Evolutionary conservation across 345 rosid genomes (phyloP), one percentile per base, ranked within the genome.

Genomic region (Eutrema japonicum): DNA sequence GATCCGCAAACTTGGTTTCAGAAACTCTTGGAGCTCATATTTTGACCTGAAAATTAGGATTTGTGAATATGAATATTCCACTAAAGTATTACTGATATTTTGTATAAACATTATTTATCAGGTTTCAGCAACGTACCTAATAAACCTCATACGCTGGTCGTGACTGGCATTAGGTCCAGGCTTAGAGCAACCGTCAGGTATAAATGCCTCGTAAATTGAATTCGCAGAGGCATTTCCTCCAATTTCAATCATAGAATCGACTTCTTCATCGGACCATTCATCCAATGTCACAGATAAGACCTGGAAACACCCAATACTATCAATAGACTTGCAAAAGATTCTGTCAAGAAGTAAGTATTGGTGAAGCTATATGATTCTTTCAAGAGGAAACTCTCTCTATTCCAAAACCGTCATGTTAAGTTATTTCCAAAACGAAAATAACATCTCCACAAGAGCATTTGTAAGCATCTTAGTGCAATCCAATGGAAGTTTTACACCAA

Each of bases 181-280:
- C 82, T 90, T 96, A 62, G 88, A 80, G 74, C 63, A 66, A 43
- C 90, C 90, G 47, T 96, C 97, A 4, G 99, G 94, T 65, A 92
- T 66, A 83, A 80, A 83, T 6, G 97, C 96, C 84, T 96, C 98
- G 43, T 92, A 92, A 47, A 92, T 90, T 53, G 96, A 68, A 85
- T 96, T 96, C 3, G 96, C 98, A 66, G 97, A 75, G 37, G 89
- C 77, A 67, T 95, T 95, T 62, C 99, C 99, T 60, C 98, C 99
- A 40, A 95, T 92, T 86, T 92, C 98, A 68, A 85, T 74, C 97
- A 96, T 87, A 60, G 96, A 74, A 58, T 96, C 97, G 64, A 92
- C 80, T 81, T 96, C 94, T 49, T 86, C 98, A 58, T 88, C 89
- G 50, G 96, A 82, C 98, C 99, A 96, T 2, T 96, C 99, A 87